Conservation (phyloP, 1,284 basidiomycete genomes). For the Pseudozyma pruni region DNA sequence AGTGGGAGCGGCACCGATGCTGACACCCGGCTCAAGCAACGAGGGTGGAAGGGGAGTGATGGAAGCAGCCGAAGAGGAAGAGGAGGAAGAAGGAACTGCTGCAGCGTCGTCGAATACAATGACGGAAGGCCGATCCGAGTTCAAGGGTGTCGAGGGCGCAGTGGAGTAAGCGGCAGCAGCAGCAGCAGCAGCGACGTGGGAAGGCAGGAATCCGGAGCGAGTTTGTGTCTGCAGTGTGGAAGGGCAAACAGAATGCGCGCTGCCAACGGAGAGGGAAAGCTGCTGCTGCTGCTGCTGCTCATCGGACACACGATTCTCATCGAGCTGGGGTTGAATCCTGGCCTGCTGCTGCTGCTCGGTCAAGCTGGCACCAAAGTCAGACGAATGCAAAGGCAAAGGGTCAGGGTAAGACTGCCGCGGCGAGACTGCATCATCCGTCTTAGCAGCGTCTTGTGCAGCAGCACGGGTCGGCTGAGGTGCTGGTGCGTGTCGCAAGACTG, state of each 20-base stretch:
- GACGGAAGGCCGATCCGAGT: conserved; percentile 11
- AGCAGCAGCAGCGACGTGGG: conserved; percentile 1
- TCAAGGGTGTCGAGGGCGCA: conserved; percentile 16
- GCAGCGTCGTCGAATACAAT: conserved; percentile 1
- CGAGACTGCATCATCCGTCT: conserved; percentile 1
- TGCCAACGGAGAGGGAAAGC: too few relatives aligned
- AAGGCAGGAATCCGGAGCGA: conserved; percentile 6
- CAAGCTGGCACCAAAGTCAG: too few relatives aligned
- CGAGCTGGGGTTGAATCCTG: background rate
- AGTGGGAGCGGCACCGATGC: conserved; percentile 2
- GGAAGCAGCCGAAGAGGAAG: background rate
- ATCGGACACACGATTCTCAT: conserved; percentile 1
- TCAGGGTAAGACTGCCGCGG: background rate
- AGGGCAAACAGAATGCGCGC: background rate
- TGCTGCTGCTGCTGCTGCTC: too few relatives aligned
- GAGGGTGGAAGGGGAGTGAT: conserved; percentile 2
- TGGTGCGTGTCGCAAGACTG: too few relatives aligned
- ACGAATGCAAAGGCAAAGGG: too few relatives aligned
- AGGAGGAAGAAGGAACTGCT: background rate
- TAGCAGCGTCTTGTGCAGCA: background rate
- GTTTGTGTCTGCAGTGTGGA: background rate
- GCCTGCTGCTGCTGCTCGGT: too few relatives aligned
- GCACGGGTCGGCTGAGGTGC: background rate
- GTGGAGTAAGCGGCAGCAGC: conserved; percentile 16
- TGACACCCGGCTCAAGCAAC: background rate